Conservation (phyloP, 2,329 filamentous ascomycete species). For the Aspergillus tamarii region DNA sequence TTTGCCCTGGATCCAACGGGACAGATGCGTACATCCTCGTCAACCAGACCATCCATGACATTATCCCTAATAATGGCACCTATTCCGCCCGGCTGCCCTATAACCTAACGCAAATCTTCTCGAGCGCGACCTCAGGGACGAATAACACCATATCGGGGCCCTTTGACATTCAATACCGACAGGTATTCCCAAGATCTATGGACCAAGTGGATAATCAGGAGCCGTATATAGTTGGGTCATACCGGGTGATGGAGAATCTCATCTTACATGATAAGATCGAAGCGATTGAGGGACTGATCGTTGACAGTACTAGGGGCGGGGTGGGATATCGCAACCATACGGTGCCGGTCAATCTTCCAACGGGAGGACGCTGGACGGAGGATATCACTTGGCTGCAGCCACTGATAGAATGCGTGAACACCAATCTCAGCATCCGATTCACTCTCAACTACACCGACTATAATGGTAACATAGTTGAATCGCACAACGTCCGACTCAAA, state of each 20-base stretch:
- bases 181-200: conserved; percentile 10
- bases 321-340: conserved; percentile 54
- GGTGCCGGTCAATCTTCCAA: conserved; percentile 32
- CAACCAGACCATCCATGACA: conserved; percentile 4
- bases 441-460: no score
- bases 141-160: no score
- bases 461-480: no score
- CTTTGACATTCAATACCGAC: conserved; percentile 47
- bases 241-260: conserved; percentile 34
- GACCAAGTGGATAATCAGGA: conserved; percentile 11
- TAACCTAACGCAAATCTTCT: no score
- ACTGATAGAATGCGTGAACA: conserved; percentile 47
- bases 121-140: no score
- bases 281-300: conserved; percentile 49
- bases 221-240: conserved; percentile 22
- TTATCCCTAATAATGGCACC: conserved; percentile 45
- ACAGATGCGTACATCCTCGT: no score
- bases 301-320: conserved; percentile 46
- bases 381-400: conserved; percentile 55
- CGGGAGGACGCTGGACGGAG: conserved; percentile 50
- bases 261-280: conserved; percentile 37
- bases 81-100: no score
- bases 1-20: no score
- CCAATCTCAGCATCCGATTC: conserved; percentile 26
- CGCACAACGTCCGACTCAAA: no score